Conservation (phyloP, 257 asterid genomes). For the Solanum pennellii region DNA sequence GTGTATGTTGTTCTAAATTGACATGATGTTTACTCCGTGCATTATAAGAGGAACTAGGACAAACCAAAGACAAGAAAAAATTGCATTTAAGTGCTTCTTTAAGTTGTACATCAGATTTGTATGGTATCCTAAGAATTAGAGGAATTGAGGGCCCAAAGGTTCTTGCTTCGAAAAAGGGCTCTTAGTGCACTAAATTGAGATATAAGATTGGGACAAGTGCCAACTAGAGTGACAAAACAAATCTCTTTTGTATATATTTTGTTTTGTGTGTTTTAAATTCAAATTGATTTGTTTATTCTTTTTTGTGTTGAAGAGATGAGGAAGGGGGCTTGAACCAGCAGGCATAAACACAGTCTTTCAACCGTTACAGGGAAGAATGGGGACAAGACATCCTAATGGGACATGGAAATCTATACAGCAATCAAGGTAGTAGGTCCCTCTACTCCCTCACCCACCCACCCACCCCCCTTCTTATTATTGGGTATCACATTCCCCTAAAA, state of each 20-base stretch:
- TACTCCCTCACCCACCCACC: neutral
- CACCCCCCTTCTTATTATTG: neutral
- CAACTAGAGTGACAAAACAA: neutral
- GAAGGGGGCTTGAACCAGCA: conserved; percentile 2
- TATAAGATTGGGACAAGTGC: neutral
- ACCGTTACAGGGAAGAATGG: neutral
- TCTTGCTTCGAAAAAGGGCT: neutral
- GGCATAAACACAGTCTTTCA: neutral
- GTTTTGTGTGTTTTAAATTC: neutral
- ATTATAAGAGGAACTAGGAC: neutral
- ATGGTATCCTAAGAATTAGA: neutral
- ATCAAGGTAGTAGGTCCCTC: conserved; percentile 10
- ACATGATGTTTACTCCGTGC: neutral
- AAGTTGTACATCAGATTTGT: neutral
- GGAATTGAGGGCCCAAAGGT: neutral
- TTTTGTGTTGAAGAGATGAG: neutral
- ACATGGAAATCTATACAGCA: conserved; percentile 10
- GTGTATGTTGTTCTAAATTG: neutral
- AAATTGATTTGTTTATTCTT: neutral
- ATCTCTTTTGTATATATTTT: neutral
- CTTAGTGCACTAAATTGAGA: neutral
- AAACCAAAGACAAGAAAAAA: neutral
- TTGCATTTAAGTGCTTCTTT: neutral
- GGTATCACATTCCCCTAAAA: neutral
- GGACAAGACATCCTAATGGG: conserved; percentile 6